Evolutionary conservation across 1,139 yeast genomes (phyloP), one percentile per base, ranked within the genome.

Genomic region (Nakaseomyces glabratus): DNA sequence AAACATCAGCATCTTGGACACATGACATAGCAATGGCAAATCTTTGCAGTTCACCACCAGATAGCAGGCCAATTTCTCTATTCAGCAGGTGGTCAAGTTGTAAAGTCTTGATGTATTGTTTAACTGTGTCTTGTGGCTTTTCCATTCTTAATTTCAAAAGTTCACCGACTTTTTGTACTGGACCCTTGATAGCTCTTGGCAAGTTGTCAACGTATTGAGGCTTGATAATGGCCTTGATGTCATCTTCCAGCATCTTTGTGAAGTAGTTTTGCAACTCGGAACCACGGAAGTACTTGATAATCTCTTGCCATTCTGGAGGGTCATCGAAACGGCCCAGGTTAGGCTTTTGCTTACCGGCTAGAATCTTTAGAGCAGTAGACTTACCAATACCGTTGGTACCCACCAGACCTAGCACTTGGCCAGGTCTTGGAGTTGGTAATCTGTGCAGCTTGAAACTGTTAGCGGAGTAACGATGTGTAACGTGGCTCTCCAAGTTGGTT

Each of bases 351-450:
- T 88, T 90, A 57, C 97, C 98, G n/a, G 97, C 94, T 51, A 90
- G 73, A 58, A 90, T 88, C 66, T 90, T 90, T 57, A 90, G 71
- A 8, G 98, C 98, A n/a, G 98, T 90, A 9, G 95, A 82, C 60
- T 90, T 90, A 53, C 98, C 98, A 56, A 90, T 90, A 85, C 98
- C 98, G 69, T 90, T 90, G 40, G 97, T 84, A 57, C 98, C 98
- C 34, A 90, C 98, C 50, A 90, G 72, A 46, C 98, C 98, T 48
- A 90, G 71, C 32, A 90, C 98, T 65, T 90, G 98, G 41, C 97
- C 98, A 5, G 98, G 97, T 65, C 98, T 81, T 47, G 98, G 98
- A 41, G 95, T 88, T 15, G 98, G 98, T 52, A 90, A 71, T 62
- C 98, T 76, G 61, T 90, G 98, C 55, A 90, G 73, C 64, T 90